Evolutionary conservation across 2,329 filamentous ascomycete species (phyloP), one percentile per base, ranked within the genome.

Genomic region (Chrysosporium keratinophilum): DNA sequence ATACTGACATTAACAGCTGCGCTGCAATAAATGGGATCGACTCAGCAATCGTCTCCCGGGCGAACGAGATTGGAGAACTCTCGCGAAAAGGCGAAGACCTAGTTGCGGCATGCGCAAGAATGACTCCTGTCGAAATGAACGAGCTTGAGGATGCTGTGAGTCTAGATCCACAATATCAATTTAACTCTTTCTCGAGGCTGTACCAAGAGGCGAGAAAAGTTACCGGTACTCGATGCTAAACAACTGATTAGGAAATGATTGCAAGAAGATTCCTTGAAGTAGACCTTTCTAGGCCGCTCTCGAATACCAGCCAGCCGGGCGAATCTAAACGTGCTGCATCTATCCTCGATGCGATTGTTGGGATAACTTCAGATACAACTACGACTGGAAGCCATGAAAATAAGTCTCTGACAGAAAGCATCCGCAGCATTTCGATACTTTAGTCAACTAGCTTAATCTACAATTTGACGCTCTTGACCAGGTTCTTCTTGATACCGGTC

Each of bases 391-490:
- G 50, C 39, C 39, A 15, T 41, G 39, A n/a, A 10, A n/a, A 37
- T 37, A 12, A 2, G 10, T 37, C 35, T 37, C 35, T 37, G 5
- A 37, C 11, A 3, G 35, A 37, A 12, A 37, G 35, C 35, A n/a
- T n/a, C 40, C 31, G 33, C 37, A 20, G 28, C 12, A 20, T 49
- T 49, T 41, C 39, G 9, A 40, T 37, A 37, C 10, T n/a, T 9
- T 34, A 40, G 10, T 2, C 4, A 52, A 5, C 4, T 19, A 51
- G 45, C 56, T 46, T 47, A 50, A 19, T 47, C 63, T 82, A 91
- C 72, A 98, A 76, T 77, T 93, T 97, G 66, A 87, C 80, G 78
- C 88, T 95, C 82, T 93, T 95, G 64, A 97, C 83, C 70, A 98
- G 73, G 17, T 87, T 86, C 62, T 84, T 87, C 78, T 96, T 97